Conservation (phyloP, 2,329 filamentous ascomycete genomes). For the Dactylonectria estremocensis region DNA sequence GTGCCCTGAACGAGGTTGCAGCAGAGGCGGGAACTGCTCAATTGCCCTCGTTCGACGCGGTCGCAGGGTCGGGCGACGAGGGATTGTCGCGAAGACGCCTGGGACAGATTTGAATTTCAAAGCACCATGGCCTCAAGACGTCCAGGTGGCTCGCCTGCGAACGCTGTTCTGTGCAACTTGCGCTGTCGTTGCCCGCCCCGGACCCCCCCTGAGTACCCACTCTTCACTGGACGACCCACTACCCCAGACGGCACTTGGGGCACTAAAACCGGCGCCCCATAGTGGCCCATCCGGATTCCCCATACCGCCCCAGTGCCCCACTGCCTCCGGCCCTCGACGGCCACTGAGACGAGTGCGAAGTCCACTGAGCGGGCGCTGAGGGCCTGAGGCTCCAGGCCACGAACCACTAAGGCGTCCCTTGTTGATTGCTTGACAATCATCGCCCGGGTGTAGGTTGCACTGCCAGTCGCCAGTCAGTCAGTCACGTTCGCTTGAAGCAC, state of each 20-base stretch:
- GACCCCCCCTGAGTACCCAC: conserved; percentile 2
- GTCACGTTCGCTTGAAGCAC: too few species aligned
- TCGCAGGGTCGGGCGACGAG: too few species aligned
- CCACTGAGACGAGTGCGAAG: conserved; percentile 2
- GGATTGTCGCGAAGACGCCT: not conserved
- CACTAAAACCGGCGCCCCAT: conserved; percentile 14
- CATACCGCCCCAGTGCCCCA: not conserved
- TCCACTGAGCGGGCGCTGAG: conserved; percentile 3
- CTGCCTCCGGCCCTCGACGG: not conserved
- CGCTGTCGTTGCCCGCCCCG: conserved; percentile 2
- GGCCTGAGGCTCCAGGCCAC: conserved; percentile 3
- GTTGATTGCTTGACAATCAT: not conserved
- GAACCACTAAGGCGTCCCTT: not conserved
- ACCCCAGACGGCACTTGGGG: conserved; percentile 12
- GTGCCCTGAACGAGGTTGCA: not conserved
- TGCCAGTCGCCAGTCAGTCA: not conserved
- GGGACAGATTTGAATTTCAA: not conserved
- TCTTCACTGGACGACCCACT: conserved; percentile 13
- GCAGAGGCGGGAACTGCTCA: not conserved
- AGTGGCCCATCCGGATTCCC: conserved; percentile 1
- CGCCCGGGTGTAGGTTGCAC: not conserved
- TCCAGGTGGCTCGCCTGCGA: conserved; percentile 1
- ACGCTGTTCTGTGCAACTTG: not conserved
- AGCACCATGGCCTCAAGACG: not conserved
- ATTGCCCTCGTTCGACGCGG: not conserved